Evolutionary conservation across 2,329 filamentous ascomycete species (phyloP).

Genomic region (Sarocladiaceae sp.): DNA sequence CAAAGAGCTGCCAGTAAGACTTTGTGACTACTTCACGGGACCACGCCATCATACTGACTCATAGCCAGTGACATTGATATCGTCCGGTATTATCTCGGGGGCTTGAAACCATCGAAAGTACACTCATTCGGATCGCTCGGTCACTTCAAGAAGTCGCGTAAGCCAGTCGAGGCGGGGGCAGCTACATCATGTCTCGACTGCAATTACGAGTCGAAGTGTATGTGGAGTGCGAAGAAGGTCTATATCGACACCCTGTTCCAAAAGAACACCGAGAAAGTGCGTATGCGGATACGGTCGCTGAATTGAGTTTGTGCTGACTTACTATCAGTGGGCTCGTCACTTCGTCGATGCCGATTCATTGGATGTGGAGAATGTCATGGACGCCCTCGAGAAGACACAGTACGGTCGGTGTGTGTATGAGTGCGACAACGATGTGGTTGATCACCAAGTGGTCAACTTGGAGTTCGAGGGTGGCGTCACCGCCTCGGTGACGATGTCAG

Average conservation of each 20-base stretch:
- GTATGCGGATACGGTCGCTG: background rate
- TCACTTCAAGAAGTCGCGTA: constrained; percentile 15
- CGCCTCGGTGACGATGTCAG: constrained; percentile 15
- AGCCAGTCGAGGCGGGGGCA: constrained; percentile 11
- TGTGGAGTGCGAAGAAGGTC: constrained; percentile 16
- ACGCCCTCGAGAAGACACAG: constrained; percentile 12
- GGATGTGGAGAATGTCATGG: constrained; percentile 15
- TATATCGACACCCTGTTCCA: constrained; percentile 14
- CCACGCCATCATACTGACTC: background rate
- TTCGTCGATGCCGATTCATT: constrained; percentile 14
- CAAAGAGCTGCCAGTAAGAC: constrained; percentile 16
- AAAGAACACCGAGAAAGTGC: constrained; percentile 12
- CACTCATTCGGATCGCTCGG: constrained; percentile 15
- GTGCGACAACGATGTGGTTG: constrained; percentile 15
- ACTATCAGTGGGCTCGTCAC: constrained; percentile 13
- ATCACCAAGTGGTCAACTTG: constrained; percentile 16
- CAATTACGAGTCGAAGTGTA: constrained; percentile 13
- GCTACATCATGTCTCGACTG: constrained; percentile 14
- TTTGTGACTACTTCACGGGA: background rate
- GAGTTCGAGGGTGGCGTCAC: constrained; percentile 14
- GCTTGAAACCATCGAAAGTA: constrained; percentile 13
- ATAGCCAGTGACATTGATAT: constrained; percentile 14
- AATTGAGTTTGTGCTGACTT: background rate
- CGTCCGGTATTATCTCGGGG: constrained; percentile 14
- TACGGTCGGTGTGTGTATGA: constrained; percentile 15